Base-by-base conservation (phyloP, 1,284 basidiomycete genomes). In the Sporisorium reilianum region DNA sequence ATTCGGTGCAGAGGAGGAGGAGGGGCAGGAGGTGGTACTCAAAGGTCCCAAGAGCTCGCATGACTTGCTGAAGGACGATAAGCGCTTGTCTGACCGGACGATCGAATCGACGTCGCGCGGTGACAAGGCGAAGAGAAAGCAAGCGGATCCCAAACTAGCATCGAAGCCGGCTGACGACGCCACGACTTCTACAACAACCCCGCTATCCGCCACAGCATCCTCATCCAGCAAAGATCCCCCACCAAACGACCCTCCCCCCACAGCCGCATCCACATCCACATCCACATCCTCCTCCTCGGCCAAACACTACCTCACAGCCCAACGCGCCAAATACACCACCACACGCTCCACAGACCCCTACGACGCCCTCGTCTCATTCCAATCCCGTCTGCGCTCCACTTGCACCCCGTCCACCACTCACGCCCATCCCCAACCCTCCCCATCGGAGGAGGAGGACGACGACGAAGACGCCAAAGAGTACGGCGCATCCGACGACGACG, bases 1-100 rank as follows among this genome's bases (percentile, higher is more conserved):
- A 22, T 84, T 84, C 42, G 82, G 80, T 26, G 75, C 55, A 0
- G 77, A 73, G 5, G 80, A 84, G 42, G 82, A 80, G 22, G 68
- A 52, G 3, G 55, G 28, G 25, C 38, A 34, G 6, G 34, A 20
- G 38, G 40, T 36, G 16, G 49, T 45, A 18, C 18, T 72, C 30
- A 63, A 57, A 25, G 56, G 78, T 26, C 73, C 77, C 3, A 83
- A 80, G 42, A 83, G 81, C 63, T 80, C 78, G 44, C 80, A 83
- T 42, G 81, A 84, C 46, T 44, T 84, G 26, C 55, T 84, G 7
- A 64, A 72, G 32, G 55, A 79, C 25, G 80, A 81, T 42, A 75
- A 64, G 53, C 67, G 54, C 50, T 70, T 79, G 7, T 65, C 75
- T 26, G 77, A 75, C 52, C 48, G 71, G 32, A 12, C 44, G n/a